Evolutionary conservation across 441 rosid genomes (phyloP).

Genomic region (Monsonia emarginata): DNA sequence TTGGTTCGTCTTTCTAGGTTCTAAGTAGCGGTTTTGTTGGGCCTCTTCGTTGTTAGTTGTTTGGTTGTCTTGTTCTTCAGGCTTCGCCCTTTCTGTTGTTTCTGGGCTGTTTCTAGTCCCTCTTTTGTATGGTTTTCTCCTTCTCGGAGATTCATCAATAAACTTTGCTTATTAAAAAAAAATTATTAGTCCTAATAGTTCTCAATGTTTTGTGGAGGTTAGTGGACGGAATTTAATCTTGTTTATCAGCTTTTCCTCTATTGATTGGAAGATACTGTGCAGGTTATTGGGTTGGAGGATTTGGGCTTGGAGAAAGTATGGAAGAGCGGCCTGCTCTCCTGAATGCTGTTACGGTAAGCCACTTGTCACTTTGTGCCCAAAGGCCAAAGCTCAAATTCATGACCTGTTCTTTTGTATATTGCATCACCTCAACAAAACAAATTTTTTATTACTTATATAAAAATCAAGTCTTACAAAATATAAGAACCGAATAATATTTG

Average conservation of each 20-base stretch:
- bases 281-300: constrained; percentile 80
- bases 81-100: no score
- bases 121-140: no score
- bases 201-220: background rate
- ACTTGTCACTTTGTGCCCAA: background rate
- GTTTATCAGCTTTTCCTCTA: background rate
- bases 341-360: constrained; percentile 47
- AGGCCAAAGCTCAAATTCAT: background rate
- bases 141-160: no score
- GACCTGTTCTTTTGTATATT: background rate
- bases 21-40: no score
- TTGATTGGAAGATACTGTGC: constrained; percentile 17
- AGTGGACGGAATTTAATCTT: background rate
- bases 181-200: background rate
- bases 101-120: no score
- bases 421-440: background rate
- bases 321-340: constrained; percentile 53
- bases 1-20: no score
- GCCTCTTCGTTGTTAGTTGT: no score
- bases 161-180: no score
- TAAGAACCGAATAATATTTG: background rate
- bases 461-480: background rate
- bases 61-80: no score
- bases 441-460: background rate
- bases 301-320: constrained; percentile 73